phyloP scores from a whole-genome alignment of 176 grass and related monocot species.

The Luzula sylvatica region DNA sequence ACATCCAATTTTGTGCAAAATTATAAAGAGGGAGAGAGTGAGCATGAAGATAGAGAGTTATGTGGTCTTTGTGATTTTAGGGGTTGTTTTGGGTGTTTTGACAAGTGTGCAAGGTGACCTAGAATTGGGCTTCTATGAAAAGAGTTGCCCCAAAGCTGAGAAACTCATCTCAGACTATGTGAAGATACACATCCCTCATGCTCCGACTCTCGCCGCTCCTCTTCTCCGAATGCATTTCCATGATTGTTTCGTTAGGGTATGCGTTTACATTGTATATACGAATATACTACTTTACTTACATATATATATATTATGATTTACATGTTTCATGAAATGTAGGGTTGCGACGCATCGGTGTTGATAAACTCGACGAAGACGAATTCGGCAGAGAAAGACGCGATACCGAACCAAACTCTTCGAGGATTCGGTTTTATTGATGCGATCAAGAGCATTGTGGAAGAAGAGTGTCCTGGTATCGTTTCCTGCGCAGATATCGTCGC shows the following conservation, averaged over 20 bases:
- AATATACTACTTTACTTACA: background rate
- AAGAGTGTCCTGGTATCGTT: slow-evolving; percentile 84
- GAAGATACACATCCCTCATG: slow-evolving; percentile 41
- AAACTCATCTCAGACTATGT: slow-evolving; percentile 52
- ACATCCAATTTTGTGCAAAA: no score
- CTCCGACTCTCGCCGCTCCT: slow-evolving; percentile 57
- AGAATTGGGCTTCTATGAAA: slow-evolving; percentile 50
- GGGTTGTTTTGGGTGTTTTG: background rate
- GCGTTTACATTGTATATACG: no score
- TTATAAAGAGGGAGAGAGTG: background rate
- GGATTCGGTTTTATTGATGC: slow-evolving; percentile 61
- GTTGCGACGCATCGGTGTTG: slow-evolving; percentile 80
- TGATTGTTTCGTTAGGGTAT: slow-evolving; percentile 91
- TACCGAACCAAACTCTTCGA: slow-evolving; percentile 67
- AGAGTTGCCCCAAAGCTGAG: slow-evolving; percentile 70
- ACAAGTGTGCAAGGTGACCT: slow-evolving; percentile 24
- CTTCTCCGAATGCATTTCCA: slow-evolving; percentile 92
- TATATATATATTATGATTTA: background rate
- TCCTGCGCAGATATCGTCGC: slow-evolving; percentile 84
- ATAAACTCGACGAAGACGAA: slow-evolving; percentile 44
- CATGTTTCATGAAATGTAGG: slow-evolving; percentile 20
- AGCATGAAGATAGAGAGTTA: background rate
- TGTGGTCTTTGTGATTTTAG: background rate
- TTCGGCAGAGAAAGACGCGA: slow-evolving; percentile 54
- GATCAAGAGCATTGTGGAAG: slow-evolving; percentile 58